Evolutionary conservation across 2,329 filamentous ascomycete species (phyloP), one percentile per base, ranked within the genome.

Genomic region (Epicoccum nigrum): DNA sequence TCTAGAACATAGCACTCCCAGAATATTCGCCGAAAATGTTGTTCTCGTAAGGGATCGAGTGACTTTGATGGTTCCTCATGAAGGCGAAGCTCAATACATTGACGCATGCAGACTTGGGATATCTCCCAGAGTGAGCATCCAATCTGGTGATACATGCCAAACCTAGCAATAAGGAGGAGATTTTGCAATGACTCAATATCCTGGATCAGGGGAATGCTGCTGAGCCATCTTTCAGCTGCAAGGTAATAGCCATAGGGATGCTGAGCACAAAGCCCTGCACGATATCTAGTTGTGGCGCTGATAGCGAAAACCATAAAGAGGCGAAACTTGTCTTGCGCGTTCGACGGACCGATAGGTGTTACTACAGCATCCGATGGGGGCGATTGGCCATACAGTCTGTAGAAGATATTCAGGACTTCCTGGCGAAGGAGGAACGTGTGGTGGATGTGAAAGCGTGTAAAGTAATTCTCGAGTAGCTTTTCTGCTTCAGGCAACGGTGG

Each of bases 1-100:
- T 78, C 76, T 12, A 77, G 71, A n/a, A 77, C 66, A 43, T 78
- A 79, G 54, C 73, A 76, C 31, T 76, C 67, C 77, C 77, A 78
- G 54, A 79, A 79, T 0, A 78, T 69, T 1, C 76, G 62, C 1
- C 75, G 67, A 27, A 63, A 66, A 12, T 73, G 63, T 35, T 78
- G 75, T 23, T 75, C 70, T 9, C 71, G 55, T 5, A 76, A 27
- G 0, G 66, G 57, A 3, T 55, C 46, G n/a, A 38, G 4, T 0
- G 53, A 40, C 2, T 42, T 40, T 2, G 41, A 27, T 7, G 56
- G 52, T 13, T 40, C 49, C 5, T 52, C 47, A 50, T 76, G 72
- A 1, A 77, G 61, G 7, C 68, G 68, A 55, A 72, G 64, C 38
- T 76, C 74, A 12, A 76, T 66, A 47, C 75, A 78, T 35, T 75